Percentiles rank a stretch among this genome's conserved stretches.
Evolutionary conservation across 768 basidiomycete genomes (phyloP).

Genomic region (Kwoniella sp.): DNA sequence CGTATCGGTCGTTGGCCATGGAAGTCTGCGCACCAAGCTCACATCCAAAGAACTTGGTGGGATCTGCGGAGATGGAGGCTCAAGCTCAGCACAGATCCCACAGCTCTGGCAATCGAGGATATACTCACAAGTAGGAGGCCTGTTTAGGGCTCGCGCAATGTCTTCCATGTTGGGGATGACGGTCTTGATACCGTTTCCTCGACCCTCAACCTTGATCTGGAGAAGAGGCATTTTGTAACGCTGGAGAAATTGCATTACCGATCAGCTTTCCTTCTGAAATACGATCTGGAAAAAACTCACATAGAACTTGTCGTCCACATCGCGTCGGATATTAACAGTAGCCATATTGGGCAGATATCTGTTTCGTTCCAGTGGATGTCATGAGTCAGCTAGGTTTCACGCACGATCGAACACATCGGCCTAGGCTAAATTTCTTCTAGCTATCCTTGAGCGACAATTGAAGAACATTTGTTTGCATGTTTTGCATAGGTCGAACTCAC

Average conservation of each 20-base stretch:
- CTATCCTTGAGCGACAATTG: no score
- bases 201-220: constrained; percentile 94
- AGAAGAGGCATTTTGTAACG: constrained; percentile 85
- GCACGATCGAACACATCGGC: no score
- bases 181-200: constrained; percentile 99
- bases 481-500: background rate
- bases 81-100: background rate
- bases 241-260: constrained; percentile 9
- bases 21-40: constrained; percentile 98
- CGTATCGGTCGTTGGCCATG: constrained; percentile 94
- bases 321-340: constrained; percentile 56
- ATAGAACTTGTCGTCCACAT: constrained; percentile 57
- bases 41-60: constrained; percentile 98
- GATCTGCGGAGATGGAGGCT: constrained; percentile 61
- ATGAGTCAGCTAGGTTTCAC: background rate
- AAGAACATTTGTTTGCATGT: no score
- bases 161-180: constrained; percentile 98
- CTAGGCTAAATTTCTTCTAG: no score
- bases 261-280: background rate
- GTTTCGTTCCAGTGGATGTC: background rate
- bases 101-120: background rate
- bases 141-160: constrained; percentile 89
- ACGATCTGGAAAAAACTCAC: constrained; percentile 31
- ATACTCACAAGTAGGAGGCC: constrained; percentile 73
- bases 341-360: constrained; percentile 49